Percentiles rank a stretch among this genome's conserved stretches.
phyloP scores from a whole-genome alignment of 495 filamentous ascomycete species.

The Glarea lozoyensis region DNA sequence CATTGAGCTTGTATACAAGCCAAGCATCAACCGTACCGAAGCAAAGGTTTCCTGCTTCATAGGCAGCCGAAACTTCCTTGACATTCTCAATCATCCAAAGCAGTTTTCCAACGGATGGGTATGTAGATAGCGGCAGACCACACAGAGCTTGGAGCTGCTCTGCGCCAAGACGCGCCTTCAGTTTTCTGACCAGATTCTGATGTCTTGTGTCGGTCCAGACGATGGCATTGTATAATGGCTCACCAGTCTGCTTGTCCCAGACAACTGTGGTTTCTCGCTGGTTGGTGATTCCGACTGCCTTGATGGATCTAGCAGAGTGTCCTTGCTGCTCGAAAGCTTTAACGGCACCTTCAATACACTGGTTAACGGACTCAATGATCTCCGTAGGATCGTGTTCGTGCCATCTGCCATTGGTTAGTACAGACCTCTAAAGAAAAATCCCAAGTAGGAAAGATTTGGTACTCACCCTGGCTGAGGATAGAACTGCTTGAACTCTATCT shows the following conservation, averaged over 20 bases:
- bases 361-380: constrained; percentile 67
- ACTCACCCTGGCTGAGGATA: constrained; percentile 80
- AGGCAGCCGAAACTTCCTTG: constrained; percentile 62
- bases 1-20: constrained; percentile 84
- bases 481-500: constrained; percentile 81
- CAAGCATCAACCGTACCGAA: constrained; percentile 91
- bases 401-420: constrained; percentile 58
- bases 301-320: constrained; percentile 61
- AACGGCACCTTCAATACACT: constrained; percentile 76
- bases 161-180: constrained; percentile 56
- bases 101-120: constrained; percentile 84
- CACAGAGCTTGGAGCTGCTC: constrained; percentile 66
- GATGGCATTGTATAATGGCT: constrained; percentile 79
- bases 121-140: constrained; percentile 87
- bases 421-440: not conserved
- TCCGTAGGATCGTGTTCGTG: constrained; percentile 86
- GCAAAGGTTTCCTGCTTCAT: constrained; percentile 66
- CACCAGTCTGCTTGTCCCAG: constrained; percentile 79
- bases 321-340: constrained; percentile 63
- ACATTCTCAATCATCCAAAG: constrained; percentile 76
- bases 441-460: not conserved
- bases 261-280: constrained; percentile 88
- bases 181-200: constrained; percentile 62
- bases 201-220: constrained; percentile 92
- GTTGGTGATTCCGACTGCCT: constrained; percentile 84